phyloP scores from a whole-genome alignment of 257 asterid species.

The Forsythia viridissima region DNA sequence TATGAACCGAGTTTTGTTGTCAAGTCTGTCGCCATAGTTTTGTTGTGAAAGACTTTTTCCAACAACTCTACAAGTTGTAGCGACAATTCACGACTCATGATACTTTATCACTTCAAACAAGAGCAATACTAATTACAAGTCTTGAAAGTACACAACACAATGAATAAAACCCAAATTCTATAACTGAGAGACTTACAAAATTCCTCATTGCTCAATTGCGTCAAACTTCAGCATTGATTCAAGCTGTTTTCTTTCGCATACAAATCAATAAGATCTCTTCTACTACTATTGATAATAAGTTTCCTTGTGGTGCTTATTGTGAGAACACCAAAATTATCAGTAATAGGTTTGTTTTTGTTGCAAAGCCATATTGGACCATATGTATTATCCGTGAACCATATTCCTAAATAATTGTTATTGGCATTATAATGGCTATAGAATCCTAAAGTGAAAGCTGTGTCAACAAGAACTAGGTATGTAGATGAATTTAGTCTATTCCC shows the following conservation, averaged over 20 bases:
- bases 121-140: too few species aligned
- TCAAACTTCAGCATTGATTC: neutral
- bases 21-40: too few species aligned
- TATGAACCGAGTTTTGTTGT: too few species aligned
- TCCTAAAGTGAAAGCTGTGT: slow-evolving; percentile 40
- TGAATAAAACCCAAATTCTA: too few species aligned
- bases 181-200: too few species aligned
- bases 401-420: slow-evolving; percentile 38
- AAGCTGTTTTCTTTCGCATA: slow-evolving; percentile 15
- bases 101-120: too few species aligned
- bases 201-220: too few species aligned
- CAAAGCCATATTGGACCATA: slow-evolving; percentile 40
- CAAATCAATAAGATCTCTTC: slow-evolving; percentile 24
- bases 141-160: too few species aligned
- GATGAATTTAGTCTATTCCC: slow-evolving; percentile 34
- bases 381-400: slow-evolving; percentile 22
- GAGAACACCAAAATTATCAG: slow-evolving; percentile 11
- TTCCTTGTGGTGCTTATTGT: slow-evolving; percentile 29
- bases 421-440: slow-evolving; percentile 28
- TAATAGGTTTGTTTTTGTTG: slow-evolving; percentile 36
- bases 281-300: slow-evolving; percentile 21
- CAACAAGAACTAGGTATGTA: slow-evolving; percentile 38
- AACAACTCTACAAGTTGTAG: too few species aligned
- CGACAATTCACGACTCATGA: too few species aligned
- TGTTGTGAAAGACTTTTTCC: too few species aligned